Conservation (phyloP, 1,284 basidiomycete genomes). For the Takashimella koratensis region DNA sequence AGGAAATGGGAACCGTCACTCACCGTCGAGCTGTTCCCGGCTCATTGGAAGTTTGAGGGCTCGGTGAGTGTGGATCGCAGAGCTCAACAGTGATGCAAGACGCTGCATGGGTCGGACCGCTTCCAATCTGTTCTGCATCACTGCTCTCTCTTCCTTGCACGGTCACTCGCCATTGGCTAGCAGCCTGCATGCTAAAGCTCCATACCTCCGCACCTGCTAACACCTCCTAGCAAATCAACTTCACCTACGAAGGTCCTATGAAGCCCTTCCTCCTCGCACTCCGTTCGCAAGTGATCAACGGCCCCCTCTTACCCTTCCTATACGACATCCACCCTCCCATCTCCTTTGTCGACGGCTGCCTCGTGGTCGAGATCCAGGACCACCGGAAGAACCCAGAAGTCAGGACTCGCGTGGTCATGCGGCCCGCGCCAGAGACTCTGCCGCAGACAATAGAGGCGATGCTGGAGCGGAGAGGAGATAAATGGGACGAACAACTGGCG, state of each 20-base stretch:
- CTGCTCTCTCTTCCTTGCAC: no score
- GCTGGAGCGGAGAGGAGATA: conserved; percentile 39
- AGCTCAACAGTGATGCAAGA: no score
- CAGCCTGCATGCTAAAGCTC: no score
- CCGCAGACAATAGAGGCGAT: conserved; percentile 46
- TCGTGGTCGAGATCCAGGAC: conserved; percentile 50
- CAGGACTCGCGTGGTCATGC: conserved; percentile 45
- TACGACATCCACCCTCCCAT: conserved; percentile 45
- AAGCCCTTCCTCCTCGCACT: conserved; percentile 49
- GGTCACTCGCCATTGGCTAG: no score
- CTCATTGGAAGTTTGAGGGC: conserved; percentile 47
- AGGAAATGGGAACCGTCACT: conserved; percentile 47
- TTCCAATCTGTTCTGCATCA: no score
- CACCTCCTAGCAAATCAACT: conserved; percentile 35
- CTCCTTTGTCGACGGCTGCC: conserved; percentile 48
- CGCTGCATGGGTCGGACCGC: no score
- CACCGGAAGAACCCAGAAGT: conserved; percentile 35
- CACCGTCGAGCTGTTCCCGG: conserved; percentile 45
- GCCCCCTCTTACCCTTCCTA: conserved; percentile 44
- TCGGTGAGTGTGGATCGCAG: conserved; percentile 37
- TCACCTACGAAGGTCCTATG: conserved; percentile 50
- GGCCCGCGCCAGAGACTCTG: conserved; percentile 46
- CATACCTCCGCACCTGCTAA: no score
- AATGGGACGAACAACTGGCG: conserved; percentile 44
- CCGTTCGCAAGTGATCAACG: conserved; percentile 47